Percentiles rank a stretch among this genome's conserved stretches.
Evolutionary conservation across 2,329 filamentous ascomycete species (phyloP).

Genomic region (Apiospora marii): DNA sequence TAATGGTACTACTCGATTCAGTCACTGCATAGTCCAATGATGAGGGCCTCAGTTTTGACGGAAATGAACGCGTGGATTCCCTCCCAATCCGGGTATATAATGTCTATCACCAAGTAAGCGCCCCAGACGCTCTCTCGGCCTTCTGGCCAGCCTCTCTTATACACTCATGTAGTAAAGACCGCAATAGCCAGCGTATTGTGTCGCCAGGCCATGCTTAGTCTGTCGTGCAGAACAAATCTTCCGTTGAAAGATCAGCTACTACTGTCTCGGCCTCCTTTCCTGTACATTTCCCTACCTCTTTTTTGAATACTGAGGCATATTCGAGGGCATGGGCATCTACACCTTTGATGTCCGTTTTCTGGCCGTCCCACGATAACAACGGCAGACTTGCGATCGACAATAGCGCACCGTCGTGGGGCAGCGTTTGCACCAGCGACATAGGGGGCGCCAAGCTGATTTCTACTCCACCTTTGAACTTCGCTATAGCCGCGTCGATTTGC

Average conservation of each 20-base stretch:
- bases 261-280: conserved; percentile 41
- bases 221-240: conserved; percentile 72
- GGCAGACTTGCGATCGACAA: conserved; percentile 59
- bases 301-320: conserved; percentile 67
- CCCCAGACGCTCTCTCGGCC: conserved; percentile 7
- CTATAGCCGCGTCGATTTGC: conserved; percentile 38
- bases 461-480: conserved; percentile 33
- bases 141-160: not conserved
- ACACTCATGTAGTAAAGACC: not conserved
- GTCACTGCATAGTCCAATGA: not conserved
- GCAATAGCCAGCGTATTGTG: not conserved
- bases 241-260: conserved; percentile 49
- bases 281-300: conserved; percentile 72
- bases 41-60: not conserved
- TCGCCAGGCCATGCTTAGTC: conserved; percentile 36
- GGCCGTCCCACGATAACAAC: conserved; percentile 71
- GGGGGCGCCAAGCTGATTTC: conserved; percentile 50
- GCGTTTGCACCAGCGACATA: conserved; percentile 58
- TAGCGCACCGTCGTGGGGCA: conserved; percentile 53
- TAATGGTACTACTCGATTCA: conserved; percentile 26
- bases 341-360: conserved; percentile 47
- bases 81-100: conserved; percentile 18
- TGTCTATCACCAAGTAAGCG: conserved; percentile 2
- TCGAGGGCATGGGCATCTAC: conserved; percentile 54
- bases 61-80: conserved; percentile 16